Conservation (phyloP, 2,329 filamentous ascomycete species). For the Pseudophaeomoniella oleicola region DNA sequence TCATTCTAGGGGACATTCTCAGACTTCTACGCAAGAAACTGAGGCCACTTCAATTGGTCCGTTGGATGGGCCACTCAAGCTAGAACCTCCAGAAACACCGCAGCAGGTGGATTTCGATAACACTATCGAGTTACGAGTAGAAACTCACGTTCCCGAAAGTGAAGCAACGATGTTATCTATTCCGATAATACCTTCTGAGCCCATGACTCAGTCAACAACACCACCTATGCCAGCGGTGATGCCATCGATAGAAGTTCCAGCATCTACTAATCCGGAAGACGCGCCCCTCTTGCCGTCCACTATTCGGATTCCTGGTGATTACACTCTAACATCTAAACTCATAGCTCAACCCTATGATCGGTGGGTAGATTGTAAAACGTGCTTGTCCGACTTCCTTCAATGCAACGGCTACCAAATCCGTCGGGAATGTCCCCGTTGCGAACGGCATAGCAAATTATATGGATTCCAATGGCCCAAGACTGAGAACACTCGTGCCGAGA, state of each 20-base stretch:
- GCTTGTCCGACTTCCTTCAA: constrained; percentile 71
- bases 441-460: constrained; percentile 89
- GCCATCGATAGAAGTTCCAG: constrained; percentile 1
- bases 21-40: constrained; percentile 20
- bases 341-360: constrained; percentile 61
- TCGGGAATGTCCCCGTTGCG: constrained; percentile 77
- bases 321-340: constrained; percentile 64
- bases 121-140: background rate
- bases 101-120: background rate
- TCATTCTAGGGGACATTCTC: constrained; percentile 16
- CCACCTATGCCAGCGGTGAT: constrained; percentile 5
- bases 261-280: constrained; percentile 11
- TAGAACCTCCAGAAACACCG: background rate
- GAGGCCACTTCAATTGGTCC: constrained; percentile 22
- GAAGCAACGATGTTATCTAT: constrained; percentile 1
- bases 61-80: background rate
- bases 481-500: constrained; percentile 52
- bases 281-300: constrained; percentile 20
- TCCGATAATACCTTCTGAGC: constrained; percentile 6
- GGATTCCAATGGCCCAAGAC: constrained; percentile 96
- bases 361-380: constrained; percentile 84
- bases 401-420: constrained; percentile 75
- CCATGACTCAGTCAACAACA: constrained; percentile 4
- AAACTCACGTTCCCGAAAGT: background rate
- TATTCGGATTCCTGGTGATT: constrained; percentile 56